A percentile compares a stretch with the other conserved stretches of the same genome.
Evolutionary conservation across 306 rosid genomes (phyloP).

Genomic region (Begonia peltatifolia): DNA sequence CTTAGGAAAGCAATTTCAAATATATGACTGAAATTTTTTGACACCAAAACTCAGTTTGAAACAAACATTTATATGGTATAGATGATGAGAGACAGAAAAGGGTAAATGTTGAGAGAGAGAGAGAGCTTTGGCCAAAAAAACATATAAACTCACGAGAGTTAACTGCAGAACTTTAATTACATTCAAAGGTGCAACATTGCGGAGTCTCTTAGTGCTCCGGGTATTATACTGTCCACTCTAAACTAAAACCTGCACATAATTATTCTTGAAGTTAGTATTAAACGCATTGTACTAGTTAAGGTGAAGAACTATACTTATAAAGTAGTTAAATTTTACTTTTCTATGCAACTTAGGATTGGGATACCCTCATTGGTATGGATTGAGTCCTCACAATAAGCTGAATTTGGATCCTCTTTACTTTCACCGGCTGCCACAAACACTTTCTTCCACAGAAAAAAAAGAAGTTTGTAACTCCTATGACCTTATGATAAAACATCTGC

Average conservation of each 20-base stretch:
- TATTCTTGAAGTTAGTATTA: too few species aligned
- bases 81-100: background rate
- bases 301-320: too few species aligned
- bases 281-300: too few species aligned
- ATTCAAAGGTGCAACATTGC: slow-evolving; percentile 68
- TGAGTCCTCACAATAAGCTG: too few species aligned
- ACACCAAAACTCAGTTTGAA: slow-evolving; percentile 8
- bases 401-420: too few species aligned
- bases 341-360: too few species aligned
- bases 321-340: too few species aligned
- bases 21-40: slow-evolving; percentile 1
- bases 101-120: slow-evolving; percentile 3
- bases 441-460: slow-evolving; percentile 77
- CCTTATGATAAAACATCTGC: slow-evolving; percentile 96
- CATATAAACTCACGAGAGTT: slow-evolving; percentile 54
- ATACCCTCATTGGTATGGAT: too few species aligned
- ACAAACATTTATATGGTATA: background rate
- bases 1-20: slow-evolving; percentile 31
- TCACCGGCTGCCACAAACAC: too few species aligned
- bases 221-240: too few species aligned
- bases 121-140: slow-evolving; percentile 4
- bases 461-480: slow-evolving; percentile 67
- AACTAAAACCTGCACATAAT: too few species aligned
- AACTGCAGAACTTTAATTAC: slow-evolving; percentile 71
- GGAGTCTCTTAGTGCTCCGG: too few species aligned